These are phyloP conservation scores for Melaleuca alternifolia DNA, from an alignment of 345 rosid genomes.

Conservation along the genomic window DNA sequence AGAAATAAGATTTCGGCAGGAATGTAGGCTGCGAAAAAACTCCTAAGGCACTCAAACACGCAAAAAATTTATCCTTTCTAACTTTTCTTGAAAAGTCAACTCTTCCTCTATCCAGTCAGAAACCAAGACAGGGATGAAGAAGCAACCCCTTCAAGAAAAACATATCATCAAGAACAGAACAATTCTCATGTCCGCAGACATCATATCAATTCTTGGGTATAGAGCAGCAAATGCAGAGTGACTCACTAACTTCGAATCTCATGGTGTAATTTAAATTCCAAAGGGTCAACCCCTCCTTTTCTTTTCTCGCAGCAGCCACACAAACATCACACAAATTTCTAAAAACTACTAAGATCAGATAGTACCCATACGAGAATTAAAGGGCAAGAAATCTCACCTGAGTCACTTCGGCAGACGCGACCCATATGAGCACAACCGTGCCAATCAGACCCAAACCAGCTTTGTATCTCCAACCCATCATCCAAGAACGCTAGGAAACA, in stretches of 20 bases:
- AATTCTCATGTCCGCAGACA: neutral
- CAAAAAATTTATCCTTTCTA: neutral
- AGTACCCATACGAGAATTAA: neutral
- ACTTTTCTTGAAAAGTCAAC: neutral
- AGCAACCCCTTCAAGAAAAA: neutral
- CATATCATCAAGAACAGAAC: neutral
- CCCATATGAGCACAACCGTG: constrained; percentile 40
- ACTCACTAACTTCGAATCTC: neutral
- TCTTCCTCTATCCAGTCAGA: neutral
- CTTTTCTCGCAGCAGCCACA: neutral
- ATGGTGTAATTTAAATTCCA: neutral
- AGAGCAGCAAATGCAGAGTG: neutral
- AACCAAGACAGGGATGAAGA: neutral
- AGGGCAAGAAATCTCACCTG: constrained; percentile 11
- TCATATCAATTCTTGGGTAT: neutral
- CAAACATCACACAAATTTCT: neutral
- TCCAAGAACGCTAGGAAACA: neutral
- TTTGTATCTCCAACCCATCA: constrained; percentile 46
- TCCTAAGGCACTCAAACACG: neutral
- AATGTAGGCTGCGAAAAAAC: neutral
- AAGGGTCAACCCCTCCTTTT: neutral
- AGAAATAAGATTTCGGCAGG: neutral
- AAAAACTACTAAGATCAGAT: neutral
- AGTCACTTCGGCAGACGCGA: constrained; percentile 41
- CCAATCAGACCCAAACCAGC: constrained; percentile 48